Evolutionary conservation across 208 protist species (phyloP), one percentile per base, ranked within the genome.

Genomic region (Trypanosomatidae sp.): DNA sequence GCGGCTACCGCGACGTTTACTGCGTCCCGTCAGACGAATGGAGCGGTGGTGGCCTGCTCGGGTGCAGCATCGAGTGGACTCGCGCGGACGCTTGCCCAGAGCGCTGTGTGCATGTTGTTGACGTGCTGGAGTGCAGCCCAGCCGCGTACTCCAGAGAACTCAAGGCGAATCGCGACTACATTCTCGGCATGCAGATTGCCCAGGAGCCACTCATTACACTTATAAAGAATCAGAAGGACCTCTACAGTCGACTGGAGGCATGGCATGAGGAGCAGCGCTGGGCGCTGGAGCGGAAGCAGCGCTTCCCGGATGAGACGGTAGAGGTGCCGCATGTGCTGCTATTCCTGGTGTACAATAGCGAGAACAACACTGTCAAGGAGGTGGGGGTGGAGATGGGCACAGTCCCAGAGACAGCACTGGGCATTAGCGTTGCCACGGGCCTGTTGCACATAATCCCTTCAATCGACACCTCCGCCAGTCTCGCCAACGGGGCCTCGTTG

Each of bases 21-120:
- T 81, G 66, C 66, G 53, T 76, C 9, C 74, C 69, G 39, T 71
- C 66, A 1, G 64, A 74, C 43, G 69, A 66, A n/a, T 90, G 84
- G 87, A 83, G 81, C 25, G 84, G 89, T 41, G 74, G 71, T 12
- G 89, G 91, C 1, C 56, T 96, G 52, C 77, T 97, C 25, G 93
- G 93, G 15, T 97, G 93, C 75, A 92, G 83, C 69, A 81, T 97
- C 28, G 90, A 97, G 76, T 97, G 93, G 91, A 70, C 50, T 0
- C 67, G 65, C 10, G 80, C 81, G 22, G 79, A 83, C n/a, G 22
- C 46, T 2, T 84, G 77, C 44, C 36, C 67, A 10, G 49, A 81
- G 50, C 82, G 82, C 15, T 84, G 84, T 56, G 85, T 82, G 76
- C 93, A 95, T 71, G 73, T 97, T 72, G 75, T 91, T 1, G 91